Percentiles rank a stretch among this genome's conserved stretches.
These are phyloP conservation scores for Angophora floribunda DNA, from an alignment of 345 rosid species.

Conservation along the genomic window DNA sequence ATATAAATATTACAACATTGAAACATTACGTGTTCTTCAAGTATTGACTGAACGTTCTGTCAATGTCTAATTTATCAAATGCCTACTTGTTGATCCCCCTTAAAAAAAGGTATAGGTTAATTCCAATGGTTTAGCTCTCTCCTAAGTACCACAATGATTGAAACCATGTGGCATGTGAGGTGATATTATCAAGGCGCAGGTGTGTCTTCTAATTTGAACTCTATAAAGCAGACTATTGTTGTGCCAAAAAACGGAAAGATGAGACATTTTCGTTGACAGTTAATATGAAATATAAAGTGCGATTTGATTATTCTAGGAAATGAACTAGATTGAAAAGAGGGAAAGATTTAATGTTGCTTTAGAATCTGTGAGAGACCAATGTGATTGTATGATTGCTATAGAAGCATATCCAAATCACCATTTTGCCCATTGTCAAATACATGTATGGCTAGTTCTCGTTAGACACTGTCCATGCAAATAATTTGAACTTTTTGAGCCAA, in stretches of 20 bases:
- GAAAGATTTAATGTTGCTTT: too few relatives aligned
- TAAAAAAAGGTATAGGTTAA: neutral
- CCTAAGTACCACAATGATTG: neutral
- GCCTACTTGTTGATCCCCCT: neutral
- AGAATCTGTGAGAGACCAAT: too few relatives aligned
- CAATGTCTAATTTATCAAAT: neutral
- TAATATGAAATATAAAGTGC: neutral
- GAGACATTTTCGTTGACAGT: neutral
- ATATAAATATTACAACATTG: rapidly evolving
- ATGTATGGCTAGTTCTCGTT: neutral
- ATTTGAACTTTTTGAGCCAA: neutral
- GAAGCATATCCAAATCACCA: neutral
- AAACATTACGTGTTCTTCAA: neutral
- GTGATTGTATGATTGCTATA: neutral
- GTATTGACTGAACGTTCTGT: too few relatives aligned
- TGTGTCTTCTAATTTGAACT: too few relatives aligned
- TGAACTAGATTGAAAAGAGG: too few relatives aligned
- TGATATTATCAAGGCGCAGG: neutral
- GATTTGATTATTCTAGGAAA: neutral
- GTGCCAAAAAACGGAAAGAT: neutral
- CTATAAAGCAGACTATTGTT: rapidly evolving
- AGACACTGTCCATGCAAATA: neutral
- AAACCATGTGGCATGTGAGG: neutral
- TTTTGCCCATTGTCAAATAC: too few relatives aligned
- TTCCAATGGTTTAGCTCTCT: neutral